A percentile compares a stretch with the other conserved stretches of the same genome.
These are phyloP conservation scores for Phoma herbarum DNA, from an alignment of 2,329 filamentous ascomycete species.

Conservation along the genomic window DNA sequence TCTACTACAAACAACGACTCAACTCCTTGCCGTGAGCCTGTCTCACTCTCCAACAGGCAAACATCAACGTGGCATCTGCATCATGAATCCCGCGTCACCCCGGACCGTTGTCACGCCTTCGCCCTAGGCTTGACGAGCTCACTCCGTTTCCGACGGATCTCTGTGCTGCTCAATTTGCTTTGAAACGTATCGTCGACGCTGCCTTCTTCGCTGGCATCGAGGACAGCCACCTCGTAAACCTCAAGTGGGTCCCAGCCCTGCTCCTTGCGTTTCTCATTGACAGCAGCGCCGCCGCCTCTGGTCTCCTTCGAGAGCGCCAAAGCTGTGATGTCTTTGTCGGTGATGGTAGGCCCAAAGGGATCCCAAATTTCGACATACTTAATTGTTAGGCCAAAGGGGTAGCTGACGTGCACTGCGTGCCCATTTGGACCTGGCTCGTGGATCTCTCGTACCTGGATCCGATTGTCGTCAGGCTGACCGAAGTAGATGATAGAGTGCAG, in stretches of 20 bases:
- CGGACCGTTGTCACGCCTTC: conserved; percentile 30
- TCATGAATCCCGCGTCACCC: neutral
- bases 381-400: conserved; percentile 71
- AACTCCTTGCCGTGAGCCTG: conserved; percentile 9
- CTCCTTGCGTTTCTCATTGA: conserved; percentile 82
- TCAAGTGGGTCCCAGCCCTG: conserved; percentile 79
- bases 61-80: conserved; percentile 20
- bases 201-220: conserved; percentile 71
- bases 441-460: conserved; percentile 55
- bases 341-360: conserved; percentile 88
- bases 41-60: conserved; percentile 5
- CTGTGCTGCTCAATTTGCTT: conserved; percentile 90
- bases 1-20: conserved; percentile 16
- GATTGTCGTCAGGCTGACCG: conserved; percentile 59
- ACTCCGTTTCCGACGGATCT: conserved; percentile 66
- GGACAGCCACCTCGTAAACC: conserved; percentile 88
- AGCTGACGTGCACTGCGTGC: conserved; percentile 63
- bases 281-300: conserved; percentile 78
- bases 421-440: conserved; percentile 59
- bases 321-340: conserved; percentile 77
- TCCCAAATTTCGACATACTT: conserved; percentile 88
- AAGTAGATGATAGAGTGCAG: conserved; percentile 69
- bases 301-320: conserved; percentile 92
- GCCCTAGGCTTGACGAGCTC: conserved; percentile 38
- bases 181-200: conserved; percentile 69